These are phyloP conservation scores for Phyllosticta citriasiana DNA, from an alignment of 2,329 filamentous ascomycete species.

Conservation along the genomic window DNA sequence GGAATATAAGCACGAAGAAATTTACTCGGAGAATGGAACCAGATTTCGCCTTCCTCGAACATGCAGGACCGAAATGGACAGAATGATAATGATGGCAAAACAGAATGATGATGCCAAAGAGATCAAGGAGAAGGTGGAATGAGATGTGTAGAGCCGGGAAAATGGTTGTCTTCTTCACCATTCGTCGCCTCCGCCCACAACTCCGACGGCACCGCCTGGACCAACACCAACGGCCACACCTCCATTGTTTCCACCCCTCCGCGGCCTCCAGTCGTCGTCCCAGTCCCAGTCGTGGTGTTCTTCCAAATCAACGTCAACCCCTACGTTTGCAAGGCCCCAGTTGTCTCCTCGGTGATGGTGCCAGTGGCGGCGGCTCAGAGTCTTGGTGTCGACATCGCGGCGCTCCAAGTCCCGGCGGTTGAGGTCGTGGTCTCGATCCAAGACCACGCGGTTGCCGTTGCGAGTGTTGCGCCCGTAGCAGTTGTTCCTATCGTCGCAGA, in stretches of 20 bases:
- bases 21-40: not conserved
- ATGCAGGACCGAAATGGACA: not conserved
- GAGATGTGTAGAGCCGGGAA: not conserved
- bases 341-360: not conserved
- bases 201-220: not conserved
- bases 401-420: not conserved
- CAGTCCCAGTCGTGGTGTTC: not conserved
- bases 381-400: not conserved
- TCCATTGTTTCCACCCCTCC: not conserved
- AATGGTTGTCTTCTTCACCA: not conserved
- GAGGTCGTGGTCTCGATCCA: not conserved
- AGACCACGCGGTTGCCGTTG: not conserved
- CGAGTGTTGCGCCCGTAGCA: not conserved
- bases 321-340: not conserved
- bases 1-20: not conserved
- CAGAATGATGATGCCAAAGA: not conserved
- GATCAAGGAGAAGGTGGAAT: not conserved
- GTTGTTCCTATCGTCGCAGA: not conserved
- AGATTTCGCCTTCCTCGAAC: not conserved
- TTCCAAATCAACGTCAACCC: not conserved
- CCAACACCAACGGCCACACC: not conserved
- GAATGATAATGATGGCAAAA: too few species aligned
- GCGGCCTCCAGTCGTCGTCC: not conserved
- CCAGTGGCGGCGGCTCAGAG: not conserved
- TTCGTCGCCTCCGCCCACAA: not conserved